Base-by-base conservation (phyloP, 2,329 filamentous ascomycete genomes). In the Plenodomus lindquistii region DNA sequence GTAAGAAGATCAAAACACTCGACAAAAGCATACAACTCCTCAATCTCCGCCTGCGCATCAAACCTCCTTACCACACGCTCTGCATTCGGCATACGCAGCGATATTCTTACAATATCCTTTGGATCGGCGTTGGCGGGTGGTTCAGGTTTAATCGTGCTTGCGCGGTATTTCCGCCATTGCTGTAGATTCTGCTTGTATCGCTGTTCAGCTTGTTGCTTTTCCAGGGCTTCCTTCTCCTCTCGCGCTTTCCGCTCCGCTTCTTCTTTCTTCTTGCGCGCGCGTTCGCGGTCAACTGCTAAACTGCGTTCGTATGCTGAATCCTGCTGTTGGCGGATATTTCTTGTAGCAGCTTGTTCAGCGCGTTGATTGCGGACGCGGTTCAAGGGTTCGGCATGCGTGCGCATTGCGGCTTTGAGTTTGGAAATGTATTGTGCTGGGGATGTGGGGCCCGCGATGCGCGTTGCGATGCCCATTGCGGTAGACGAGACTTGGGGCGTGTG, bases 1-100 rank as follows among this genome's bases (percentile, higher is more conserved):
- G 29, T 81, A 72, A 91, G 61, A 5, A 87, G 60, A 43, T 90
- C 85, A 68, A 91, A 87, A 74, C 93, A 97, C 67, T 99, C 94
- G 2, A 97, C 91, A 74, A 96, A 97, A 0, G 93, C 94, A 71
- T 97, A 97, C 5, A 99, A 75, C 64, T 97, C 91, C 68, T 97
- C 93, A 31, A 97, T 77, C 2, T 82, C 79, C 0, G 88, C 84
- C n/a, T 84, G 78, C 1, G 81, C 77, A 0, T 78, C 72, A 69
- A 99, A 97, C 41, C 83, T 83, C 36, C 93, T 82, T 46, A 96
- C 83, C 2, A 96, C 82, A 36, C 92, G 81, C 40, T 90, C 87
- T 0, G 84, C 88, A 4, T 83, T 86, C 0, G 79, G 77, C 62
- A 87, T 73, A 13, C 84, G 78, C 20, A 88, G 72, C 54, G 81